phyloP scores from a whole-genome alignment of 768 basidiomycete species.

The Trametes maxima region DNA sequence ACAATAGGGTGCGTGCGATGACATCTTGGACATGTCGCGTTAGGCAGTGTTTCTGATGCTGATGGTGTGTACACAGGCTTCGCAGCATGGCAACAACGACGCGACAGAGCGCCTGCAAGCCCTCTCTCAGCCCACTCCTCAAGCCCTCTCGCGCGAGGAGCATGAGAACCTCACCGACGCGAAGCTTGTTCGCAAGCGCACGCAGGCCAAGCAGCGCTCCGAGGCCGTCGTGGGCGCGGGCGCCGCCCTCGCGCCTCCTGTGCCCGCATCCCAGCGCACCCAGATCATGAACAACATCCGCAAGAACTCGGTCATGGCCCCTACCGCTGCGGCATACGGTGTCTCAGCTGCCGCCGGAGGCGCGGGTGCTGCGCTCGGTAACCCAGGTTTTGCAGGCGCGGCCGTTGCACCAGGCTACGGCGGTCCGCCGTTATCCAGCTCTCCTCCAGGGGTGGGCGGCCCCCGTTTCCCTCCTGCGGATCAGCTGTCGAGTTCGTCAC shows the following conservation, averaged over 20 bases:
- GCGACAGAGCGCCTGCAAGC: conserved; percentile 74
- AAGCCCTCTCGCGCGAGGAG: conserved; percentile 72
- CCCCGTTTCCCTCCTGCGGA: conserved; percentile 16
- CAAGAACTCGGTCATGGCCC: conserved; percentile 43
- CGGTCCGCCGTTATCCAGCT: conserved; percentile 7
- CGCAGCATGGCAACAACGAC: conserved; percentile 78
- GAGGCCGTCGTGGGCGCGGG: conserved; percentile 33
- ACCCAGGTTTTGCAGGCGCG: background rate
- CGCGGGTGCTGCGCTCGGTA: background rate
- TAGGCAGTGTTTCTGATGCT: conserved; percentile 1
- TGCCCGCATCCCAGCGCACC: conserved; percentile 39
- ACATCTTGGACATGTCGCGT: background rate
- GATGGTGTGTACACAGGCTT: conserved; percentile 50
- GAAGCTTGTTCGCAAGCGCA: conserved; percentile 83
- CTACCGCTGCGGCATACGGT: background rate
- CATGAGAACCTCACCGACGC: conserved; percentile 78
- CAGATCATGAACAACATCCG: conserved; percentile 58
- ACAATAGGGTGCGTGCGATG: conserved; percentile 51
- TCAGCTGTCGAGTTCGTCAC: background rate
- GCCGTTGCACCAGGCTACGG: background rate
- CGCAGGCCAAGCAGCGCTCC: conserved; percentile 65
- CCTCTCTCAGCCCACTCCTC: conserved; percentile 61
- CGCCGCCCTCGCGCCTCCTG: conserved; percentile 3
- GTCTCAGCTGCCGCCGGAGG: background rate
- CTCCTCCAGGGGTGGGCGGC: conserved; percentile 7